Conservation (phyloP, 2,329 filamentous ascomycete species). For the Teratosphaeria destructans region DNA sequence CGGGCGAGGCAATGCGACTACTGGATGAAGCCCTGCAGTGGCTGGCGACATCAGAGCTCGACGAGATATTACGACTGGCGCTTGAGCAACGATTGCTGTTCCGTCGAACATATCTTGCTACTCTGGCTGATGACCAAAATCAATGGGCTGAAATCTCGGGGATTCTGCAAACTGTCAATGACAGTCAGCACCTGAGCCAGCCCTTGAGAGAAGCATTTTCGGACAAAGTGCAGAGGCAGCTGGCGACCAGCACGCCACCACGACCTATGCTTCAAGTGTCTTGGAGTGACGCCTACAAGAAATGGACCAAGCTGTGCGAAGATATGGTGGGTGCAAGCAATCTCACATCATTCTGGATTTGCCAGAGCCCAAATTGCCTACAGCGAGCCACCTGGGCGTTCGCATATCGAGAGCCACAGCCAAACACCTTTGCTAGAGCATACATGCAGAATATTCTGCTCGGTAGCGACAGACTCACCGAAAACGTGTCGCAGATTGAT, state of each 20-base stretch:
- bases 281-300: conserved; percentile 59
- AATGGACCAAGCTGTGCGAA: conserved; percentile 59
- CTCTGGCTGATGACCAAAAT: conserved; percentile 30
- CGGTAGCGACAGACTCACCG: conserved; percentile 61
- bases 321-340: conserved; percentile 53
- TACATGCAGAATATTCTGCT: conserved; percentile 41
- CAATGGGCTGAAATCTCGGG: conserved; percentile 22
- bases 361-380: conserved; percentile 16
- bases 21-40: conserved; percentile 47
- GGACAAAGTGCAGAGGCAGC: conserved; percentile 75
- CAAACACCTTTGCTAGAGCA: conserved; percentile 72
- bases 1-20: conserved; percentile 44
- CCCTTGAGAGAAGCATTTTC: conserved; percentile 73
- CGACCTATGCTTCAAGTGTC: conserved; percentile 73
- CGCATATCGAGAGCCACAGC: conserved; percentile 69
- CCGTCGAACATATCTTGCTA: conserved; percentile 51
- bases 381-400: conserved; percentile 48
- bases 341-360: conserved; percentile 10
- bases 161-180: conserved; percentile 38
- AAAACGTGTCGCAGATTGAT: conserved; percentile 55
- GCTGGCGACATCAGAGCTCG: conserved; percentile 25
- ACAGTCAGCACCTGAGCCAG: conserved; percentile 52
- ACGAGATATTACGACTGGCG: conserved; percentile 11
- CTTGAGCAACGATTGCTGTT: conserved; percentile 49
- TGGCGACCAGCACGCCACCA: conserved; percentile 89